Evolutionary conservation across 805 yeast genomes (phyloP), one percentile per base, ranked within the genome.

Genomic region (Saccharomycodes ludwigii): DNA sequence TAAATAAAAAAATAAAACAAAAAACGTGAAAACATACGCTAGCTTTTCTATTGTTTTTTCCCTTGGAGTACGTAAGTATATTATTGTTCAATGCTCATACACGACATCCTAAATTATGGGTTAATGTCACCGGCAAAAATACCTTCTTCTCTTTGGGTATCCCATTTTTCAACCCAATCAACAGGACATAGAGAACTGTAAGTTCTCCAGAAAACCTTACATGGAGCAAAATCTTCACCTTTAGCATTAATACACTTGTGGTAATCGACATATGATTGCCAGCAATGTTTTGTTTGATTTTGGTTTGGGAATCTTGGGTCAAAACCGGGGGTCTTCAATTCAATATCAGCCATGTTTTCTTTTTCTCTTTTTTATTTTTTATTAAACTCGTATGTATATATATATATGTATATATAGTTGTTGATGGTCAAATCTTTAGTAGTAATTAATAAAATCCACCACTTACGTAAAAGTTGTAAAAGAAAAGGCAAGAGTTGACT

Each of bases 161-260:
- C 83, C 94, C 94, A 82, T 56, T 64, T 78, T 52, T 75, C 85
- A 43, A 76, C 68, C 94, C 94, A 82, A 47, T 76, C 79, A 35
- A 71, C 66, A 37, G 94, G 94, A 57, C 94, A 82, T 52, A 82
- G 67, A 16, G 95, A 73, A 48, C 79, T 73, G 71, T 71, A 91
- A 35, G 96, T 83, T 63, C 73, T 79, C 76, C 73, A 82, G 69
- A 91, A 91, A 50, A 82, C 86, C 65, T 85, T 72, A 65, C 98
- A 91, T 54, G 97, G 97, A 51, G 86, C 94, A 56, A 91, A 91
- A 40, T 86, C 97, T 66, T 88, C 96, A 56, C 98, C 98, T 68
- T 88, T 88, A 46, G 86, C 84, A 53, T 76, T 80, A 58, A 91
- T 74, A 70, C 98, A 91, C 64, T 85, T 86, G 78, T 81, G 91